Base-by-base conservation (phyloP, 1,139 yeast species). In the Suhomyces panamericanus region DNA sequence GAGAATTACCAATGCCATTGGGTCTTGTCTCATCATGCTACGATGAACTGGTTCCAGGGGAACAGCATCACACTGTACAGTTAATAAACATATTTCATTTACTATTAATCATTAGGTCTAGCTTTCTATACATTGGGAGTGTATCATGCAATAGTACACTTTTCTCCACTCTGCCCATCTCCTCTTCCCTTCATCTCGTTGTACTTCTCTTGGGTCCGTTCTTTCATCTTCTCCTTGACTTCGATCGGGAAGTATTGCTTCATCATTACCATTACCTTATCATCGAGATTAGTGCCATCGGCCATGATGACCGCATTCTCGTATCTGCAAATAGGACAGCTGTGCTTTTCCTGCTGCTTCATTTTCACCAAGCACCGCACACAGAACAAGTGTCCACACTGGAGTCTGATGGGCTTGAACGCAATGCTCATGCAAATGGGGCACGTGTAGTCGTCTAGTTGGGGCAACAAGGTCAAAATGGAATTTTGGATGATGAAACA, bases 381-480 rank as follows among this genome's bases (percentile, higher is more conserved):
- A 60, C 93, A 85, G 59, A 85, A 85, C 24, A 83, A 65, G 58
- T 85, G 93, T 1, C 77, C 75, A 60, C 93, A 85, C 11, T 64
- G 64, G 17, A 85, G 67, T 40, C 81, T 63, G 39, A 85, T 82
- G 1, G 93, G 93, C 55, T 84, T 84, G 62, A 75, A 85, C 0
- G 90, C 89, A 34, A 85, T 75, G 4, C 78, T 73, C 61, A 80
- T 77, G 58, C 93, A 85, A 8, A 85, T 79, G 0, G 91, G 90
- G 58, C 93, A 85, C 3, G 80, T 69, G 55, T 83, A 85, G 58
- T 85, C 93, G 42, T 85, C 91, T 14, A 85, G 64, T 59, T 85
- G 91, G 1, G 93, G 93, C 1, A 85, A 69, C 3, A 85, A 60
- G 15, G 77, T 74, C 32, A 85, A 60, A 12, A 85, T 61, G 11